Percentiles rank a stretch among this genome's conserved stretches.
phyloP scores from a whole-genome alignment of 179 eudicot genomes.

The Spergularia azorica region DNA sequence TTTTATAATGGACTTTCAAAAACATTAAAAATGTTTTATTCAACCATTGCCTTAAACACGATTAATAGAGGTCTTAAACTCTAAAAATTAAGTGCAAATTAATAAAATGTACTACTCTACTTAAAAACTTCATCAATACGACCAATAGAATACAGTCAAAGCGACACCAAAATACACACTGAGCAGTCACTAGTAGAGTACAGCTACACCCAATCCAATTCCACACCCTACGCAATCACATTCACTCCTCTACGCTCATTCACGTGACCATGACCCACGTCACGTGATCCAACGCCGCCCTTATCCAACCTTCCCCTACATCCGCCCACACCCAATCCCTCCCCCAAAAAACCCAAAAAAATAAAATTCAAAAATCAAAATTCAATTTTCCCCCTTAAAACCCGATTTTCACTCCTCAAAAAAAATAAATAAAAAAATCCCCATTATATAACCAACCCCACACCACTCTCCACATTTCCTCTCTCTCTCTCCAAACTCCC shows the following conservation, averaged over 20 bases:
- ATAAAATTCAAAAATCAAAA: conserved; percentile 16
- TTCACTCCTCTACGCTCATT: background rate
- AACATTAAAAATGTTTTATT: too few species aligned
- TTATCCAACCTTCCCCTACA: background rate
- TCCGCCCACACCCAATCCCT: conserved; percentile 6
- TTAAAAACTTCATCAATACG: background rate
- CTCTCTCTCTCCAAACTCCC: background rate
- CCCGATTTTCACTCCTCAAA: background rate
- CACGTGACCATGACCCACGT: background rate
- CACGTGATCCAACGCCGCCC: too few species aligned
- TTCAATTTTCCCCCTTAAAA: conserved; percentile 21
- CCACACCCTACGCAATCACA: background rate
- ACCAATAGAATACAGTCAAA: background rate
- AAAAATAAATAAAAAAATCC: too few species aligned
- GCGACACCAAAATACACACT: background rate
- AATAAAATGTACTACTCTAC: too few species aligned
- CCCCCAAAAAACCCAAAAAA: background rate
- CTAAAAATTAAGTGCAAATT: too few species aligned
- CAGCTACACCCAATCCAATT: background rate
- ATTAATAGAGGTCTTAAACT: too few species aligned
- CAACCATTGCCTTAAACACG: too few species aligned
- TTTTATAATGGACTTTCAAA: too few species aligned
- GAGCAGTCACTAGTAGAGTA: too few species aligned
- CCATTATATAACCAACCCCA: background rate
- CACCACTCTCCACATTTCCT: background rate